These are phyloP conservation scores for Pezicula neosporulosa DNA, from an alignment of 2,329 filamentous ascomycete species.

Conservation along the genomic window DNA sequence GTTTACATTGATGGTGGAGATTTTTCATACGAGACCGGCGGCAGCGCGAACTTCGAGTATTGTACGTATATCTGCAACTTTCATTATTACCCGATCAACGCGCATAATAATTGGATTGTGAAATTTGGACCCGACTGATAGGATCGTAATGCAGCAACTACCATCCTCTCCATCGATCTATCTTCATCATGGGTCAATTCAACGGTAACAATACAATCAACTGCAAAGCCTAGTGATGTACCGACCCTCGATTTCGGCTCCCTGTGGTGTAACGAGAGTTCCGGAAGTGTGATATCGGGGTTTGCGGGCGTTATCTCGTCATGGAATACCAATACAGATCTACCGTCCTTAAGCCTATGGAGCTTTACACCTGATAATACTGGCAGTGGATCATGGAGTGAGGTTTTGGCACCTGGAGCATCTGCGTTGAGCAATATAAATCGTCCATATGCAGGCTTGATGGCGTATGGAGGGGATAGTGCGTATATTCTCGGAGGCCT, in stretches of 20 bases:
- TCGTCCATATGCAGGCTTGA: background rate
- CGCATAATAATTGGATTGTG: too few relatives aligned
- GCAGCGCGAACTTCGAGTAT: background rate
- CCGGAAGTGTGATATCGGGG: too few relatives aligned
- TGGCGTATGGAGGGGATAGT: too few relatives aligned
- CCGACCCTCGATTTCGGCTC: conserved; percentile 3
- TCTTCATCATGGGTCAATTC: conserved; percentile 12
- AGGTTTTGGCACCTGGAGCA: background rate
- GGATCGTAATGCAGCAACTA: conserved; percentile 2
- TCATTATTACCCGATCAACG: too few relatives aligned
- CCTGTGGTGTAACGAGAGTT: background rate
- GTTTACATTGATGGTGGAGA: conserved; percentile 15
- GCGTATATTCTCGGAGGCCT: too few relatives aligned
- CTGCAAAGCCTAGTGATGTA: conserved; percentile 2
- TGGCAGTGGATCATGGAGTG: background rate
- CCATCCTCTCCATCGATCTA: conserved; percentile 12
- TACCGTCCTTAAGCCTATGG: too few relatives aligned
- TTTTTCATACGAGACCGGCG: conserved; percentile 3
- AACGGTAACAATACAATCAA: conserved; percentile 8
- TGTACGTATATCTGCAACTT: too few relatives aligned
- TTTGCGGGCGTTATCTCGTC: too few relatives aligned
- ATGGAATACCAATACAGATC: too few relatives aligned
- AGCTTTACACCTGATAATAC: too few relatives aligned
- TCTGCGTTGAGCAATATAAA: background rate
- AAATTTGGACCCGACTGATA: too few relatives aligned